phyloP scores from a whole-genome alignment of 1,284 basidiomycete species.

The Chalciporus sp. region DNA sequence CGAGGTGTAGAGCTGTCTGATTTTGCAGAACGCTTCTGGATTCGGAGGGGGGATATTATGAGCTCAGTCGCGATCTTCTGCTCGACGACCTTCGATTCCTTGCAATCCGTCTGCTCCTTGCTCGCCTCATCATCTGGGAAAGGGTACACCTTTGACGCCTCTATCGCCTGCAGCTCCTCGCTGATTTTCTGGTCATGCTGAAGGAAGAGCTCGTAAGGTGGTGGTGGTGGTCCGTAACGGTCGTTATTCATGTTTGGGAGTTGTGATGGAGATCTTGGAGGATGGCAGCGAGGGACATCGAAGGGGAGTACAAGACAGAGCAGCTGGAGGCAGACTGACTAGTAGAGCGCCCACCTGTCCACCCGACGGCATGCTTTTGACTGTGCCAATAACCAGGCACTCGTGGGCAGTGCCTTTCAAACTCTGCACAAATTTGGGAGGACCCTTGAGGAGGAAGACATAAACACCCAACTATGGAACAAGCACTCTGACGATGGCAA shows the following conservation, averaged over 20 bases:
- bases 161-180: constrained; percentile 41
- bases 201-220: constrained; percentile 53
- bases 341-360: constrained; percentile 11
- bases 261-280: background rate
- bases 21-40: constrained; percentile 10
- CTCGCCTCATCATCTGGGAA: constrained; percentile 33
- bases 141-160: constrained; percentile 21
- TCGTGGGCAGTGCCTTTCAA: background rate
- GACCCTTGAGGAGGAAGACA: too few species aligned
- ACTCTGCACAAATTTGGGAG: too few species aligned
- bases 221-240: constrained; percentile 40
- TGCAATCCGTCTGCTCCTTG: constrained; percentile 11
- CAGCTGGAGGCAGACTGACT: background rate
- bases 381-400: background rate
- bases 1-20: constrained; percentile 3
- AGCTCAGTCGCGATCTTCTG: constrained; percentile 6
- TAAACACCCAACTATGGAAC: too few species aligned
- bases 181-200: constrained; percentile 58
- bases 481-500: too few species aligned
- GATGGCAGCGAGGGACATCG: constrained; percentile 6
- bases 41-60: background rate
- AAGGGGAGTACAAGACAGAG: background rate
- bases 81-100: constrained; percentile 10
- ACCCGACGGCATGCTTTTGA: constrained; percentile 16
- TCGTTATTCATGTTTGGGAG: constrained; percentile 29